Evolutionary conservation across 2,329 filamentous ascomycete species (phyloP).

Genomic region (Dactylonectria estremocensis): DNA sequence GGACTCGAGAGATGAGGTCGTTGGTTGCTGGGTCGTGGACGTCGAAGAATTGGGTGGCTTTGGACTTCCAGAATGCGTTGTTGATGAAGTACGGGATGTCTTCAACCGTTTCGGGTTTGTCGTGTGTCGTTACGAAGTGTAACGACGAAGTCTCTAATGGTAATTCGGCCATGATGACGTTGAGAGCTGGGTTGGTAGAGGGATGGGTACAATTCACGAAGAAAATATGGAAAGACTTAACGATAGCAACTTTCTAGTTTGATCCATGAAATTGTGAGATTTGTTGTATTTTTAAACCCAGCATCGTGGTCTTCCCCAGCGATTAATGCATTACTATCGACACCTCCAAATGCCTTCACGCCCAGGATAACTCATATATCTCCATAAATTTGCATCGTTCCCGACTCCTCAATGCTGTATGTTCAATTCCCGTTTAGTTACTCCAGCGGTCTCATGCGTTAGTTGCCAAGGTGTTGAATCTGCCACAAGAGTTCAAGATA

Average conservation of each 20-base stretch:
- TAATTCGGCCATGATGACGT: constrained; percentile 35
- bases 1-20: constrained; percentile 82
- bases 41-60: constrained; percentile 78
- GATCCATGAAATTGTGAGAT: not conserved
- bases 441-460: not conserved
- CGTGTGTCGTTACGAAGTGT: constrained; percentile 37
- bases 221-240: too few species aligned
- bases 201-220: too few species aligned
- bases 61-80: constrained; percentile 77
- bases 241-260: not conserved
- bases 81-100: constrained; percentile 82
- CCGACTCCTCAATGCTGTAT: not conserved
- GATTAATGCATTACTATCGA: too few species aligned
- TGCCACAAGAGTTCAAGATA: not conserved
- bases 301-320: not conserved
- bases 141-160: constrained; percentile 13
- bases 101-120: constrained; percentile 44
- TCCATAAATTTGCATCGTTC: too few species aligned
- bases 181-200: not conserved
- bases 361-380: too few species aligned
- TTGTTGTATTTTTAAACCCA: not conserved
- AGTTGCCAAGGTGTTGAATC: not conserved
- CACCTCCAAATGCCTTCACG: too few species aligned
- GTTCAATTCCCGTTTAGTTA: not conserved
- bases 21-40: constrained; percentile 83